phyloP scores from a whole-genome alignment of 176 grass and related monocot genomes.

The Miscanthus lutarioriparius region DNA sequence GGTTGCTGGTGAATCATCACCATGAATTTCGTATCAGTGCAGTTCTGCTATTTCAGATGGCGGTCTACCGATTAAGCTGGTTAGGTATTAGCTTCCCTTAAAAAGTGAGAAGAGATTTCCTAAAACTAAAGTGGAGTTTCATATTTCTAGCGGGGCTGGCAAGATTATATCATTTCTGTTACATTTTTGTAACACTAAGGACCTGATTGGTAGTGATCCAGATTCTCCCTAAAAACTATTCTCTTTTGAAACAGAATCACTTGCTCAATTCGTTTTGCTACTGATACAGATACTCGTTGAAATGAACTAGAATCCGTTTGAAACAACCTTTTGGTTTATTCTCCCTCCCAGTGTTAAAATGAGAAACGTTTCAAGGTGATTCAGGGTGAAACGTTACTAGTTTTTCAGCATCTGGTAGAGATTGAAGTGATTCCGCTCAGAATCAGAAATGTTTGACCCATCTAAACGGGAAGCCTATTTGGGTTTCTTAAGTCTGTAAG shows the following conservation, averaged over 20 bases:
- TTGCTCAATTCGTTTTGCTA: neutral
- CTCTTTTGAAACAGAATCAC: neutral
- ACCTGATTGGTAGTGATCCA: neutral
- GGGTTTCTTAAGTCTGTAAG: neutral
- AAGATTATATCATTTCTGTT: neutral
- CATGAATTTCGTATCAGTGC: neutral
- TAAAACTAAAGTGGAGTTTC: neutral
- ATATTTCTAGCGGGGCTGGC: neutral
- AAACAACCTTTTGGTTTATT: neutral
- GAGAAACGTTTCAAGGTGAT: too few species aligned
- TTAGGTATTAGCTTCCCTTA: conserved; percentile 5
- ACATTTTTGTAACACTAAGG: neutral
- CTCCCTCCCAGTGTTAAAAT: neutral
- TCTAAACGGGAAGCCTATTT: neutral
- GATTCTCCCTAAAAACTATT: neutral
- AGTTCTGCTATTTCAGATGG: neutral
- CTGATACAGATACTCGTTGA: neutral
- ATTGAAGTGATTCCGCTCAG: neutral
- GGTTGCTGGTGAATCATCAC: neutral
- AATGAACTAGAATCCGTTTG: neutral
- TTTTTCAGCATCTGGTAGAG: too few species aligned
- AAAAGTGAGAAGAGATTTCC: neutral
- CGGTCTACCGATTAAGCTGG: neutral
- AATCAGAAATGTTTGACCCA: neutral
- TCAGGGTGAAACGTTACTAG: too few species aligned